These are phyloP conservation scores for Smallanthus sonchifolius DNA, from an alignment of 129 eudicot genomes.

Conservation along the genomic window DNA sequence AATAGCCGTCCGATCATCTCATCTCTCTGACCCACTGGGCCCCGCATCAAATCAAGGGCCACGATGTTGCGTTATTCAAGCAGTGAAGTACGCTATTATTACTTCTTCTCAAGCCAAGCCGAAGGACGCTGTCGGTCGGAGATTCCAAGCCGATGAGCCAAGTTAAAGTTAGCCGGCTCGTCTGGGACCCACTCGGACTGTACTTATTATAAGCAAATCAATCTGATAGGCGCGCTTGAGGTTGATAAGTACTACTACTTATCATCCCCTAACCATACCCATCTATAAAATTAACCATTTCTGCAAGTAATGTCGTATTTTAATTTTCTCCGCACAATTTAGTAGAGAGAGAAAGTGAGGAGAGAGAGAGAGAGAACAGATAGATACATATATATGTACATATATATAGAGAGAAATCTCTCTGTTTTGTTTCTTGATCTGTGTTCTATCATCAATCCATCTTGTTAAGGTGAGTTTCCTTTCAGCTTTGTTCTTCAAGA, in stretches of 20 bases:
- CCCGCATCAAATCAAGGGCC: slow-evolving; percentile 16
- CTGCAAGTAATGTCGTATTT: slow-evolving; percentile 47
- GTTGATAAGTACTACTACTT: slow-evolving; percentile 2
- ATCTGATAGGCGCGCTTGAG: not conserved
- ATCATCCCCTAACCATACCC: slow-evolving; percentile 25
- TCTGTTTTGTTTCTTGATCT: slow-evolving; percentile 17
- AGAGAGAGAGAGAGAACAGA: slow-evolving; percentile 16
- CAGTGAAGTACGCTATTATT: slow-evolving; percentile 14
- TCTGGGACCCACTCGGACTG: slow-evolving; percentile 23
- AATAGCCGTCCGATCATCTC: slow-evolving; percentile 27
- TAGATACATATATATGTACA: not conserved
- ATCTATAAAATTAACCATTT: slow-evolving; percentile 47
- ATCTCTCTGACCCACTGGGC: not conserved
- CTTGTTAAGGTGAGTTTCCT: slow-evolving; percentile 29
- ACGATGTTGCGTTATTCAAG: not conserved
- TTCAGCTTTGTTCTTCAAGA: not conserved
- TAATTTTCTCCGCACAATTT: slow-evolving; percentile 37
- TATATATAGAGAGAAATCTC: slow-evolving; percentile 17
- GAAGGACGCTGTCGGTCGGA: slow-evolving; percentile 46
- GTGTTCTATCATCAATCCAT: slow-evolving; percentile 34
- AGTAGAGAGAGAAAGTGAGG: slow-evolving; percentile 47
- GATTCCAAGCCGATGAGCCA: slow-evolving; percentile 56
- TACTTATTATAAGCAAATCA: not conserved
- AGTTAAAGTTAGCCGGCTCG: slow-evolving; percentile 42
- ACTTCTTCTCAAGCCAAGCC: slow-evolving; percentile 17